Evolutionary conservation across 768 basidiomycete genomes (phyloP), one percentile per base, ranked within the genome.

Genomic region (Vishniacozyma victoriae): DNA sequence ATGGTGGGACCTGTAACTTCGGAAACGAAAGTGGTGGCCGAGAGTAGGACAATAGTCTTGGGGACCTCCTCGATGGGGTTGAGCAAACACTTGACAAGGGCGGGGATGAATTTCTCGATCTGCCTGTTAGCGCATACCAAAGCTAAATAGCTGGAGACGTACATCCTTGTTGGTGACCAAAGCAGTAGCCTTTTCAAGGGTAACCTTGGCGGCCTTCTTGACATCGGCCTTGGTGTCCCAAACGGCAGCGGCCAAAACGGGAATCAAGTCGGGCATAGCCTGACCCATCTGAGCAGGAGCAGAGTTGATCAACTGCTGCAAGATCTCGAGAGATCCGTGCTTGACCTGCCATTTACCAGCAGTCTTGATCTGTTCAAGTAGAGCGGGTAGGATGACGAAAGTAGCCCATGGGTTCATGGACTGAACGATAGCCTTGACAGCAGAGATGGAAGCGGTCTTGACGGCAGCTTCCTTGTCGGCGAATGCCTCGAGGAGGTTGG

Each of bases 61-160:
- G 92, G 87, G 50, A 96, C 92, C 82, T 99, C 95, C 78, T 99
- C 93, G 58, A 95, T 90, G 65, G 95, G 95, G 80, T 99, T 92
- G 77, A 96, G 90, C 70, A 97, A 79, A 73, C 89, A 85, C 75
- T 93, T 90, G 75, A 96, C 92, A 68, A 99, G 83, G 73, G 92
- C 92, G 64, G 88, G 89, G 79, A 97, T 89, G 78, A 77, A 73
- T 63, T 75, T 74, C 60, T 73, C 65, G 86, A 95, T 76, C 59
- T 70, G 38, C 15, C 25, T n/a, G n/a, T n/a, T n/a, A n/a, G n/a
- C n/a, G n/a, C n/a, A n/a, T n/a, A n/a, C n/a, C n/a, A n/a, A n/a
- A n/a, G n/a, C n/a, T n/a, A n/a, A n/a, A n/a, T n/a, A n/a, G n/a
- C n/a, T n/a, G n/a, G 4, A 25, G 13, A 59, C 59, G 49, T 35